Evolutionary conservation across 2,329 filamentous ascomycete genomes (phyloP).

Genomic region (Fusarium domesticum): DNA sequence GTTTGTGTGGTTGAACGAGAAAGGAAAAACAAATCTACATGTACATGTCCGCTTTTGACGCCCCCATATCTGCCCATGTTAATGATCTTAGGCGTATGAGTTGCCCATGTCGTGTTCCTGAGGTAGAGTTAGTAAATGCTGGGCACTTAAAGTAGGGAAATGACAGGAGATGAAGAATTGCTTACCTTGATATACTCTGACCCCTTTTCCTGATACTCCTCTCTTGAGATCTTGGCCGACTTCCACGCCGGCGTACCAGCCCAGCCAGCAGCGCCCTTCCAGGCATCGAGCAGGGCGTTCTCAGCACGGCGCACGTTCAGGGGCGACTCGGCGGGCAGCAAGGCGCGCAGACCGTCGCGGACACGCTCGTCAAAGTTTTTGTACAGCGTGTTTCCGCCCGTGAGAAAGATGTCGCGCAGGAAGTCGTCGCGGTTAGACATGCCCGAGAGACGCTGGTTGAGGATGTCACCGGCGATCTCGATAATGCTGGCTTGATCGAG

Average conservation of each 20-base stretch:
- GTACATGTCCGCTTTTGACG: constrained; percentile 24
- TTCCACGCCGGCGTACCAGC: constrained; percentile 60
- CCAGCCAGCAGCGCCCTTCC: constrained; percentile 91
- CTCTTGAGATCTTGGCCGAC: constrained; percentile 66
- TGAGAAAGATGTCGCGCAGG: constrained; percentile 84
- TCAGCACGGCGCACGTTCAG: constrained; percentile 70
- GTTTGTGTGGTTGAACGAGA: constrained; percentile 18
- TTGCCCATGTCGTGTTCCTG: constrained; percentile 68
- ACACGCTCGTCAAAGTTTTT: constrained; percentile 82
- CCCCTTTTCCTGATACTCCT: constrained; percentile 90
- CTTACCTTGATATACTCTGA: constrained; percentile 85
- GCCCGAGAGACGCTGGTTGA: constrained; percentile 72
- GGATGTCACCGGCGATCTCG: constrained; percentile 86
- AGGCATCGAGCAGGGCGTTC: constrained; percentile 81
- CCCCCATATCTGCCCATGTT: constrained; percentile 15
- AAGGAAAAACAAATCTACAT: constrained; percentile 12
- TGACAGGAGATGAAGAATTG: constrained; percentile 7
- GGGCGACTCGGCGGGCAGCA: constrained; percentile 66
- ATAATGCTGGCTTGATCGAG: constrained; percentile 90
- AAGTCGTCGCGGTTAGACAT: constrained; percentile 62
- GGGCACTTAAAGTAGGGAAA: neutral
- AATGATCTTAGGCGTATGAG: constrained; percentile 44
- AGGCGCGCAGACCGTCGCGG: constrained; percentile 65
- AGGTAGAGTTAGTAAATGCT: constrained; percentile 13
- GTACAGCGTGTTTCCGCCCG: constrained; percentile 89